Evolutionary conservation across 352 stramenopile genomes (phyloP), one percentile per base, ranked within the genome.

Genomic region (Phytophthora megakarya): DNA sequence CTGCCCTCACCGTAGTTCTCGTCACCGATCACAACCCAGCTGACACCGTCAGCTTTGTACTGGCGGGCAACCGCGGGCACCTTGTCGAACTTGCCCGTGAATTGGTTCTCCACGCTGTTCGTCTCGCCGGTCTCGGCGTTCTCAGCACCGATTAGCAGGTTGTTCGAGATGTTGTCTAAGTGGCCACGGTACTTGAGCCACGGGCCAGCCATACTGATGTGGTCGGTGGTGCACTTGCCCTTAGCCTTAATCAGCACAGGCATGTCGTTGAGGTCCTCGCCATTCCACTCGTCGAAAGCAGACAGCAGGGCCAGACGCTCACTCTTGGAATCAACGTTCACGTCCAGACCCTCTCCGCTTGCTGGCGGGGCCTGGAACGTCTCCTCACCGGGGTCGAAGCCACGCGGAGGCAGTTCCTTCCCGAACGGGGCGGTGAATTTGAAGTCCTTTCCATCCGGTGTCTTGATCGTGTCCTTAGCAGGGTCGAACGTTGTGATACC

Each of bases 131-230:
- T 98, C 67, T 97, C 90, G n/a, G 90, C 76, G 71, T 98, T 98
- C 65, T 96, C 85, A 32, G 92, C 92, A 71, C 92, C 91, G 47
- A 97, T 97, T 25, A 98, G 72, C 86, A 97, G 71, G 84, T 98
- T 98, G 80, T 98, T 97, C 67, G 85, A 96, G 77, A 98, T 98
- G 85, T 97, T 97, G 81, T 98, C 88, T 45, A 98, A 70, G 76
- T 98, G 92, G 7, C 92, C 92, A 78, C 92, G 89, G 88, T 97
- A 98, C 79, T 97, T 97, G 39, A 98, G 77, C 92, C 92, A 98
- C 49, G 89, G 89, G 46, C 92, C 92, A 22, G 92, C 92, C 90
- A 97, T 97, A 65, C 84, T 96, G 65, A 98, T 98, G 82, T 98
- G 92, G 68, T 98, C 92, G 22, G 92, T 98, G 33, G 92, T 98